phyloP scores from a whole-genome alignment of 768 basidiomycete species.

The Mycena floridula region DNA sequence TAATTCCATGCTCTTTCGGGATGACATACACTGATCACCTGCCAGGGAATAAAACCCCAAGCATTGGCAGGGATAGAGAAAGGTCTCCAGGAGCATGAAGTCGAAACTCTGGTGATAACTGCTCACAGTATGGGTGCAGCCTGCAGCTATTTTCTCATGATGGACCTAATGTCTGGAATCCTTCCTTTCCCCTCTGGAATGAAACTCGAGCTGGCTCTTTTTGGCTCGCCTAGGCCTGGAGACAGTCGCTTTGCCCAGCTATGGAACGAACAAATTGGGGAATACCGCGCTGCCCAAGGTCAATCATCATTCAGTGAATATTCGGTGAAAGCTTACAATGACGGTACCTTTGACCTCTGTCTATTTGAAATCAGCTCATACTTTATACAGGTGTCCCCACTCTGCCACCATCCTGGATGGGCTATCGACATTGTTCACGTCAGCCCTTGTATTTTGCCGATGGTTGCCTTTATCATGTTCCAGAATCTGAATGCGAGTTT shows the following conservation, averaged over 20 bases:
- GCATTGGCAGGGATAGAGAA: conserved; percentile 31
- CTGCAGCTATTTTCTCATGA: conserved; percentile 41
- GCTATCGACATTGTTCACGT: conserved; percentile 46
- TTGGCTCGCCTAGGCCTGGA: conserved; percentile 48
- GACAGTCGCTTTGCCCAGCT: conserved; percentile 33
- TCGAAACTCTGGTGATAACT: conserved; percentile 39
- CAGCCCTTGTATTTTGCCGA: conserved; percentile 43
- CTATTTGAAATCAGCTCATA: neutral
- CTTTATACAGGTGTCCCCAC: conserved; percentile 42
- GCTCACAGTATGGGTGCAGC: conserved; percentile 57
- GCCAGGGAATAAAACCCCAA: conserved; percentile 29
- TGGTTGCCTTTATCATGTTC: conserved; percentile 42
- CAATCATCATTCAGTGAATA: conserved; percentile 35
- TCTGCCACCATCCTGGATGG: conserved; percentile 45
- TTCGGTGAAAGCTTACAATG: conserved; percentile 49
- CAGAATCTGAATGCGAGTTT: conserved; percentile 38
- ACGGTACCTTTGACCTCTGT: conserved; percentile 30
- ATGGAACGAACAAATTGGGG: conserved; percentile 31
- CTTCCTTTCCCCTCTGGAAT: conserved; percentile 19
- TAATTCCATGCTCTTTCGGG: too few species aligned
- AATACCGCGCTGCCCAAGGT: conserved; percentile 29
- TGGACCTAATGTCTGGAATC: conserved; percentile 36
- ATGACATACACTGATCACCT: too few species aligned
- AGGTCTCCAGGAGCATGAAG: conserved; percentile 27
- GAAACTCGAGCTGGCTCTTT: conserved; percentile 36